Conservation (phyloP, 495 filamentous ascomycete genomes). For the Hyaloscypha variabilis region DNA sequence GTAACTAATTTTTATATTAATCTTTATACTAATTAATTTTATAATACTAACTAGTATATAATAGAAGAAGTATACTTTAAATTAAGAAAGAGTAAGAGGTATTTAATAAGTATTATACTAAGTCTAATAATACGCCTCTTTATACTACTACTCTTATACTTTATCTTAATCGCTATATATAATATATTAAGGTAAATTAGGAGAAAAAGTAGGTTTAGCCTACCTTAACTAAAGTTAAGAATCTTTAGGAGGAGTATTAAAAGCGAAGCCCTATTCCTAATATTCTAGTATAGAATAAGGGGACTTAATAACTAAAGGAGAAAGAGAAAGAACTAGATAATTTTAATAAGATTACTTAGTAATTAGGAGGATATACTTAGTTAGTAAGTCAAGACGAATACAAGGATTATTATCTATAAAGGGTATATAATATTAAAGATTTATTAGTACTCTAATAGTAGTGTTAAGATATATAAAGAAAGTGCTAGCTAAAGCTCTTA, state of each 20-base stretch:
- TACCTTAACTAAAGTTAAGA: background rate
- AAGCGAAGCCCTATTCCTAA: background rate
- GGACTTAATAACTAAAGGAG: background rate
- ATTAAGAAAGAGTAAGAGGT: background rate
- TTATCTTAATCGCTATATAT: background rate
- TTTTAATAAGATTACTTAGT: slow-evolving; percentile 1
- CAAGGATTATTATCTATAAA: background rate
- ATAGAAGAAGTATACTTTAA: background rate
- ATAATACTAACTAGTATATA: too few species aligned
- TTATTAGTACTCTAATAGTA: background rate
- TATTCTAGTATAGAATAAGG: background rate
- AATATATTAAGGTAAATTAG: slow-evolving; percentile 5
- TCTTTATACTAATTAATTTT: too few species aligned
- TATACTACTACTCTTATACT: slow-evolving; percentile 9
- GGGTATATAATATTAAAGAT: background rate
- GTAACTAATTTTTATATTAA: background rate
- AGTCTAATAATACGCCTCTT: background rate
- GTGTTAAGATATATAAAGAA: background rate
- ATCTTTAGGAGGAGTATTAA: slow-evolving; percentile 8
- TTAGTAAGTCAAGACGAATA: slow-evolving; percentile 3
- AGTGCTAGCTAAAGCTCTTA: background rate
- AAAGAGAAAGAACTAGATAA: slow-evolving; percentile 1
- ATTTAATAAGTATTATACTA: too few species aligned
- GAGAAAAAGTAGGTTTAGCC: background rate
- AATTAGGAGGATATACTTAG: background rate